These are phyloP conservation scores for Micractinium conductrix DNA, from an alignment of 139 green algal species.

Conservation along the genomic window DNA sequence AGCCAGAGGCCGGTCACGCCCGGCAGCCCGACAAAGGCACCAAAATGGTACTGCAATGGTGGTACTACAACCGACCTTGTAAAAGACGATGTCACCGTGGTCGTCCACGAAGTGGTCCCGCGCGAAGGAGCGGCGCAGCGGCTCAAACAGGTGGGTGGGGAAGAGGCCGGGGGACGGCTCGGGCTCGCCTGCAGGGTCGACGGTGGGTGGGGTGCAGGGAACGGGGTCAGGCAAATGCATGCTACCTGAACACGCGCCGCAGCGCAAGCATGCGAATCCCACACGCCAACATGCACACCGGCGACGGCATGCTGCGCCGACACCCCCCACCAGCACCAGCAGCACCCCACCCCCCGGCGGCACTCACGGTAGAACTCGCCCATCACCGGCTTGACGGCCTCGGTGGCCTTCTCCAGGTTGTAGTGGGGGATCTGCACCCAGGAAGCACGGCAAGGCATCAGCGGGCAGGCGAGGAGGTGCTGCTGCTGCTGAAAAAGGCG, in stretches of 20 bases:
- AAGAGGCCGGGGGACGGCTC: constrained; percentile 68
- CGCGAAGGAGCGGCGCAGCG: constrained; percentile 79
- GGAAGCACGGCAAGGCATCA: too few relatives aligned
- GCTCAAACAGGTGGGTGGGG: constrained; percentile 83
- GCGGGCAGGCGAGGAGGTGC: too few relatives aligned
- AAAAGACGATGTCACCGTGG: constrained; percentile 88
- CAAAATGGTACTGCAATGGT: not conserved
- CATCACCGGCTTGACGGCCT: constrained; percentile 90
- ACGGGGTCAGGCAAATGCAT: not conserved
- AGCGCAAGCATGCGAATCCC: too few relatives aligned
- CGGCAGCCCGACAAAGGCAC: too few relatives aligned
- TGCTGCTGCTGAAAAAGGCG: too few relatives aligned
- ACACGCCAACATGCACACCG: too few relatives aligned
- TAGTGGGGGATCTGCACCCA: constrained; percentile 95
- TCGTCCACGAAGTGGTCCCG: constrained; percentile 90
- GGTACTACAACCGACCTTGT: constrained; percentile 56
- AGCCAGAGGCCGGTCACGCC: too few relatives aligned
- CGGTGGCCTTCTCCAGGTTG: constrained; percentile 90
- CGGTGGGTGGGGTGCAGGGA: constrained; percentile 20
- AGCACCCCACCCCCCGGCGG: not conserved
- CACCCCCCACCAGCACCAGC: not conserved
- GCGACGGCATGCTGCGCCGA: too few relatives aligned
- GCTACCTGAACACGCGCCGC: too few relatives aligned
- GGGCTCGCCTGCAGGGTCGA: constrained; percentile 86
- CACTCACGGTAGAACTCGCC: constrained; percentile 88